Percentiles rank a stretch among this genome's conserved stretches.
Conservation (phyloP, 805 yeast species). For the Brettanomyces custersianus region DNA sequence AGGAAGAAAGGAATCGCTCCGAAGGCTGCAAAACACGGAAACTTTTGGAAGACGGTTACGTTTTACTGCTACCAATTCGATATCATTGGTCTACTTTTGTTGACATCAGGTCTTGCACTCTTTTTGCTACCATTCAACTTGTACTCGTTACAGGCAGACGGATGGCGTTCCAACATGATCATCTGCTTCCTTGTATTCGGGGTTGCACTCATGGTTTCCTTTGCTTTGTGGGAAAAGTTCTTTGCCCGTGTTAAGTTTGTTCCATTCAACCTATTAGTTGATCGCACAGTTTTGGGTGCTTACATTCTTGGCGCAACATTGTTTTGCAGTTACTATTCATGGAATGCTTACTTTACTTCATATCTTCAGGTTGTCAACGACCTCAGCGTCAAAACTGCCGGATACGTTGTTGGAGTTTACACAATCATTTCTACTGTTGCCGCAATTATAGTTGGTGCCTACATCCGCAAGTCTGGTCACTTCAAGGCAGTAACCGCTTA, state of each 20-base stretch:
- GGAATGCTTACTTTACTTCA: slow-evolving; percentile 17
- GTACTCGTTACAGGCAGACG: slow-evolving; percentile 22
- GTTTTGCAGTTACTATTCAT: slow-evolving; percentile 16
- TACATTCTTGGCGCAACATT: slow-evolving; percentile 11
- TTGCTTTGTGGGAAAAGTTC: slow-evolving; percentile 27
- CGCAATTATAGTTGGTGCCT: slow-evolving; percentile 14
- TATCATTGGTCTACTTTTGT: slow-evolving; percentile 27
- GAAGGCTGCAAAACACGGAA: slow-evolving; percentile 11
- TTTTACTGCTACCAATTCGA: slow-evolving; percentile 22
- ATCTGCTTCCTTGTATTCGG: slow-evolving; percentile 38
- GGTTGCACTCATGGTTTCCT: slow-evolving; percentile 25
- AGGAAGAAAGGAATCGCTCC: slow-evolving; percentile 15
- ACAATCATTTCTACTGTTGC: slow-evolving; percentile 19
- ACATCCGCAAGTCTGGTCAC: slow-evolving; percentile 12
- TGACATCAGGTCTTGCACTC: slow-evolving; percentile 26
- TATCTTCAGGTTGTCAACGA: slow-evolving; percentile 17
- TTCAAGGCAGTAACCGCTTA: slow-evolving; percentile 17
- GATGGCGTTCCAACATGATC: slow-evolving; percentile 30
- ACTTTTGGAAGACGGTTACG: slow-evolving; percentile 10
- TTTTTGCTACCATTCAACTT: slow-evolving; percentile 30
- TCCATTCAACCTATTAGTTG: slow-evolving; percentile 16
- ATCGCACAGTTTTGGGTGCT: slow-evolving; percentile 22
- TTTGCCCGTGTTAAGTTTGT: slow-evolving; percentile 21
- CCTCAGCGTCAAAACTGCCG: slow-evolving; percentile 12
- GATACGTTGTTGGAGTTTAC: slow-evolving; percentile 19